Conservation (phyloP, 176 grass and related monocot genomes). For the Phoenix dactylifera region DNA sequence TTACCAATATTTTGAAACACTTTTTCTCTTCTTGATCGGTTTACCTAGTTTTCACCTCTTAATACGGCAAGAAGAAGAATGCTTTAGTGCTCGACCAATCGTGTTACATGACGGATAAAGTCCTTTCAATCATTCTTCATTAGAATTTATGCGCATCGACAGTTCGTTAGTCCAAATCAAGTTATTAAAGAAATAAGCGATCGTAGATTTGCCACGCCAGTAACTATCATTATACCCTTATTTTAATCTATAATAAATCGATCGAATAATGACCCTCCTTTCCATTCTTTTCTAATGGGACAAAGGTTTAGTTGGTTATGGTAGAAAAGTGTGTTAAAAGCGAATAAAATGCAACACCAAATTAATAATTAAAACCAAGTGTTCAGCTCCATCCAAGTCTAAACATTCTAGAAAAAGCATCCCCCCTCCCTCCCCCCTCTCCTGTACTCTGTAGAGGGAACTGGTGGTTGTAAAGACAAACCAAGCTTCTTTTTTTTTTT, state of each 20-base stretch:
- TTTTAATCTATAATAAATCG: too few species aligned
- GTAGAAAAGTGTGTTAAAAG: constrained; percentile 18
- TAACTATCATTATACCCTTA: background rate
- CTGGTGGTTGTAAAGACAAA: constrained; percentile 18
- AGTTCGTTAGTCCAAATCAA: constrained; percentile 13
- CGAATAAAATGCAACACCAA: constrained; percentile 1
- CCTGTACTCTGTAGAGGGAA: constrained; percentile 14
- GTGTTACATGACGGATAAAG: too few species aligned
- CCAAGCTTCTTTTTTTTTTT: background rate
- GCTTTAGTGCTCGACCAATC: too few species aligned
- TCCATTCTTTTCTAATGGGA: too few species aligned
- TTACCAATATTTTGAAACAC: too few species aligned
- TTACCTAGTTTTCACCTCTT: too few species aligned
- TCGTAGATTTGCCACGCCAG: constrained; percentile 14
- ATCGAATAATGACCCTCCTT: too few species aligned
- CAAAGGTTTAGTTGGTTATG: constrained; percentile 7
- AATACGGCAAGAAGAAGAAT: too few species aligned
- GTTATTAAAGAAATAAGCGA: constrained; percentile 6
- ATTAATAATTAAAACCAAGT: too few species aligned
- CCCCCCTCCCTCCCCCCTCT: background rate
- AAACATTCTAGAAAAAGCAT: constrained; percentile 20
- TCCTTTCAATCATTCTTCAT: too few species aligned
- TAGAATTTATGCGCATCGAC: background rate
- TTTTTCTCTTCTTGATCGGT: too few species aligned
- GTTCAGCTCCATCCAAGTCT: too few species aligned